A percentile compares a stretch with the other conserved stretches of the same genome.
Evolutionary conservation across 2,329 filamentous ascomycete genomes (phyloP).

Genomic region (Purpureocillium lavendulum): DNA sequence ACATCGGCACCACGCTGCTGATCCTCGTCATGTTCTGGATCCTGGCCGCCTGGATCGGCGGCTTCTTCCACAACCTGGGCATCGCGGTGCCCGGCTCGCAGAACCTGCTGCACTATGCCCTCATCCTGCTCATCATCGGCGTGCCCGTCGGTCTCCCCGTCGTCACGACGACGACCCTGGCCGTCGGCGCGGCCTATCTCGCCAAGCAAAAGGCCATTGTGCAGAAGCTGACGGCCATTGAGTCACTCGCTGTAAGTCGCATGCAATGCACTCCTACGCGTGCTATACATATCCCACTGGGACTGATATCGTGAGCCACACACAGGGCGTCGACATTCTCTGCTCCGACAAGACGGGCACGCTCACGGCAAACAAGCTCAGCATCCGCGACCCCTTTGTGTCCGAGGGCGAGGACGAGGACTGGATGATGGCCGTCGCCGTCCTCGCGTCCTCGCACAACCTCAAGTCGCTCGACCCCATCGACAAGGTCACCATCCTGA

Average conservation of each 20-base stretch:
- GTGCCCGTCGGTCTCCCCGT: slow-evolving; percentile 74
- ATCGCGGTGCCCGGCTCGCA: slow-evolving; percentile 47
- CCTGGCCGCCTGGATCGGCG: slow-evolving; percentile 66
- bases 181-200: slow-evolving; percentile 69
- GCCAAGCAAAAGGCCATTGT: slow-evolving; percentile 73
- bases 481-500: too few species aligned
- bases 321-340: slow-evolving; percentile 60
- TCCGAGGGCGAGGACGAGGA: slow-evolving; percentile 60
- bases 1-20: slow-evolving; percentile 64
- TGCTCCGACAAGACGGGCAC: slow-evolving; percentile 81
- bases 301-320: too few species aligned
- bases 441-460: too few species aligned
- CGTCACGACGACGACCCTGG: slow-evolving; percentile 69
- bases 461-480: too few species aligned
- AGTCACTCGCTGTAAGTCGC: slow-evolving; percentile 53
- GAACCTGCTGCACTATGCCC: slow-evolving; percentile 59
- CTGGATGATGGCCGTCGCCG: too few species aligned
- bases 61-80: slow-evolving; percentile 67
- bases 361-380: slow-evolving; percentile 66
- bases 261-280: too few species aligned
- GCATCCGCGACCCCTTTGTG: slow-evolving; percentile 69
- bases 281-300: too few species aligned
- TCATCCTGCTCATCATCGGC: slow-evolving; percentile 68
- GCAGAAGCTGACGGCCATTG: slow-evolving; percentile 71
- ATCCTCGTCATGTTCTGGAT: slow-evolving; percentile 74